Conservation (phyloP, 1,284 basidiomycete genomes). For the Marasmius fiardii region DNA sequence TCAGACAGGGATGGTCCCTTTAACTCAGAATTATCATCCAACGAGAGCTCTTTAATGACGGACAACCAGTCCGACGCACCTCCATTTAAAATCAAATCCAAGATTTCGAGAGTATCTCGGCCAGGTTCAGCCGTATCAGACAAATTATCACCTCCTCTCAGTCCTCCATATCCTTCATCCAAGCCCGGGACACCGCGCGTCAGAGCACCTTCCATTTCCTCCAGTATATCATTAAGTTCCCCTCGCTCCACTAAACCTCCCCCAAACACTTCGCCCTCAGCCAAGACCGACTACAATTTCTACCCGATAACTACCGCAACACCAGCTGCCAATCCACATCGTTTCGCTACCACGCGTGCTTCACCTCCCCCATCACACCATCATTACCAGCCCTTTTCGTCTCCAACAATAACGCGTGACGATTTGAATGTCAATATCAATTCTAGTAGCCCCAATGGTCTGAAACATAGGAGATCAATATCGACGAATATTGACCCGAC, state of each 20-base stretch:
- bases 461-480: neutral
- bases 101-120: conserved; percentile 47
- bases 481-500: conserved; percentile 48
- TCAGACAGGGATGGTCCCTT: neutral
- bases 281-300: conserved; percentile 28
- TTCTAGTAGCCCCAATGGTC: conserved; percentile 14
- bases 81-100: conserved; percentile 46
- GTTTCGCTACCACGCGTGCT: conserved; percentile 38
- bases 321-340: conserved; percentile 55
- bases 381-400: conserved; percentile 34
- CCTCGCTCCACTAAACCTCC: conserved; percentile 25
- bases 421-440: conserved; percentile 23
- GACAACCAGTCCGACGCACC: conserved; percentile 19
- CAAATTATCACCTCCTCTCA: conserved; percentile 22
- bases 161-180: conserved; percentile 1
- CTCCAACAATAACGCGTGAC: conserved; percentile 24
- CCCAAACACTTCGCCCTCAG: conserved; percentile 8
- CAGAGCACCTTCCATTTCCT: conserved; percentile 33
- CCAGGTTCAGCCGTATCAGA: conserved; percentile 23
- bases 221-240: conserved; percentile 33
- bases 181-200: conserved; percentile 11
- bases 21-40: conserved; percentile 15
- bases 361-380: conserved; percentile 28
- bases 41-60: conserved; percentile 13
- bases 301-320: conserved; percentile 57